A percentile compares a stretch with the other conserved stretches of the same genome.
Evolutionary conservation across 495 filamentous ascomycete species (phyloP).

Genomic region (Hyphodiscus hymeniophilus): DNA sequence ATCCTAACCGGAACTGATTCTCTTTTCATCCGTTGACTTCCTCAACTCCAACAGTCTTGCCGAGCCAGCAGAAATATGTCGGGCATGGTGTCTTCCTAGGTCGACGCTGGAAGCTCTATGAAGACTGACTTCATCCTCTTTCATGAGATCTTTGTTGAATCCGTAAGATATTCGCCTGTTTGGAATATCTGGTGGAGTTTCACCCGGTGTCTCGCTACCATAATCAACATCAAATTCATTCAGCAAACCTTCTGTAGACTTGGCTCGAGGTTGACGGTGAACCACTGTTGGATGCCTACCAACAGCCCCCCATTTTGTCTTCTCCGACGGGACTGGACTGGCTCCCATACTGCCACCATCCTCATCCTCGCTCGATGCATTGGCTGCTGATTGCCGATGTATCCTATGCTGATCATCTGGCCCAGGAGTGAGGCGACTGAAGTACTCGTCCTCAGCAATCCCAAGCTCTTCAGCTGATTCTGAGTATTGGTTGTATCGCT

Average conservation of each 20-base stretch:
- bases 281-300: slow-evolving; percentile 49
- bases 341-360: slow-evolving; percentile 18
- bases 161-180: slow-evolving; percentile 21
- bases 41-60: slow-evolving; percentile 60
- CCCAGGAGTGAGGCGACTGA: slow-evolving; percentile 45
- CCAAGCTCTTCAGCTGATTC: slow-evolving; percentile 47
- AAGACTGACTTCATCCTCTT: slow-evolving; percentile 35
- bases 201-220: slow-evolving; percentile 31
- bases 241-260: slow-evolving; percentile 34
- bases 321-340: slow-evolving; percentile 15
- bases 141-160: slow-evolving; percentile 36
- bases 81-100: slow-evolving; percentile 50
- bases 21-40: slow-evolving; percentile 27
- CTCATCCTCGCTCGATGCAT: slow-evolving; percentile 24
- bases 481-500: slow-evolving; percentile 34
- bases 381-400: slow-evolving; percentile 14
- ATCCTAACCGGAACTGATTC: slow-evolving; percentile 23
- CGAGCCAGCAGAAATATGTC: slow-evolving; percentile 69
- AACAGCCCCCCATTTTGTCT: slow-evolving; percentile 33
- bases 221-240: slow-evolving; percentile 31
- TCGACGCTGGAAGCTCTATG: slow-evolving; percentile 60
- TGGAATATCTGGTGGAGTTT: background rate
- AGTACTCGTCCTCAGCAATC: slow-evolving; percentile 57
- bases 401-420: slow-evolving; percentile 23
- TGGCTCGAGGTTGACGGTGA: slow-evolving; percentile 37